phyloP scores from a whole-genome alignment of 805 yeast species.

The Pichia insulana region DNA sequence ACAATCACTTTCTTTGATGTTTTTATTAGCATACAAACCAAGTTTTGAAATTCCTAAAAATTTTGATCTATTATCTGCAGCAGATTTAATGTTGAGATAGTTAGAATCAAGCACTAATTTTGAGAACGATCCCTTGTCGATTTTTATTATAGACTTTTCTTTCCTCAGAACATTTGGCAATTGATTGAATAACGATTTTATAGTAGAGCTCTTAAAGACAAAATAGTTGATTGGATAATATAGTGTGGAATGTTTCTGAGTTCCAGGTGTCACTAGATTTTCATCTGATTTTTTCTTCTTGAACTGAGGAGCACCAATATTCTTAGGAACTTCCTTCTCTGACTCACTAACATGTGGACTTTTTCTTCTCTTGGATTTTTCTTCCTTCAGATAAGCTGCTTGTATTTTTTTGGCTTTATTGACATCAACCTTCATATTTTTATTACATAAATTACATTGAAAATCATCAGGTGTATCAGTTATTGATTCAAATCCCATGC shows the following conservation, averaged over 20 bases:
- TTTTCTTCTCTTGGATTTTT: constrained; percentile 26
- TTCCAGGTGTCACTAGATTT: constrained; percentile 33
- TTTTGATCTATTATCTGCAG: constrained; percentile 50
- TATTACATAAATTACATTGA: constrained; percentile 68
- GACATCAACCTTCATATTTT: constrained; percentile 34
- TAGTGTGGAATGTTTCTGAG: constrained; percentile 43
- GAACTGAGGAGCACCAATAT: constrained; percentile 11
- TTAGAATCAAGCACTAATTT: constrained; percentile 6
- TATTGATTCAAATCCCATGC: constrained; percentile 67
- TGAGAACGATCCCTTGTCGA: constrained; percentile 22
- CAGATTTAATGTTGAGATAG: constrained; percentile 37
- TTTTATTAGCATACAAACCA: constrained; percentile 43
- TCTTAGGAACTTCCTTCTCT: background rate
- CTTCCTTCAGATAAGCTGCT: constrained; percentile 23
- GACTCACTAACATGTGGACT: constrained; percentile 13
- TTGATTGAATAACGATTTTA: constrained; percentile 22
- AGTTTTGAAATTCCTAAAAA: constrained; percentile 62
- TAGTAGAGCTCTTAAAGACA: constrained; percentile 35
- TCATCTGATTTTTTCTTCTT: constrained; percentile 26
- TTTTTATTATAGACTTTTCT: constrained; percentile 18
- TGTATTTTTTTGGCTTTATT: constrained; percentile 27
- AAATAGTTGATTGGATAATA: constrained; percentile 39
- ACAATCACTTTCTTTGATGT: constrained; percentile 38
- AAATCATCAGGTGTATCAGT: constrained; percentile 79
- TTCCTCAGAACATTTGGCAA: constrained; percentile 20